Conservation (phyloP, 306 rosid genomes). For the Echinosophora koreensis region DNA sequence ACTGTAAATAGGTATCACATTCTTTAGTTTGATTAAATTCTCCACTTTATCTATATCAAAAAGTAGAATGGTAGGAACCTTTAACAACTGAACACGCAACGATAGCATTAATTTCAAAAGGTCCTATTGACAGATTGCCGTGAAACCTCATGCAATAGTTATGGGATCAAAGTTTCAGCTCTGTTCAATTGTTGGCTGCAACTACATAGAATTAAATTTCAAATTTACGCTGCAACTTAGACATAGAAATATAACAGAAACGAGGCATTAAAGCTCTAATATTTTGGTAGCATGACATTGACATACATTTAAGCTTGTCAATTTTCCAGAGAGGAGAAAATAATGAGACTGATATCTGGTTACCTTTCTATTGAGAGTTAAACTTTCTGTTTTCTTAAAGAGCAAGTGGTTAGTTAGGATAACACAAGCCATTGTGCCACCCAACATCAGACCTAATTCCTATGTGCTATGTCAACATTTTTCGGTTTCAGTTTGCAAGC, state of each 20-base stretch:
- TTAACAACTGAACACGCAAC: slow-evolving; percentile 4
- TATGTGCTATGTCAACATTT: background rate
- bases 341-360: background rate
- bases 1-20: slow-evolving; percentile 22
- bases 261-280: no score
- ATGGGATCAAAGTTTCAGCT: slow-evolving; percentile 2
- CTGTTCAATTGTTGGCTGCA: slow-evolving; percentile 22
- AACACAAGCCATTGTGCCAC: background rate
- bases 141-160: slow-evolving; percentile 1
- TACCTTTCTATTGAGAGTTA: background rate
- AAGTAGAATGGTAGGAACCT: background rate
- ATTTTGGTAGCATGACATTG: background rate
- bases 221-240: slow-evolving; percentile 1
- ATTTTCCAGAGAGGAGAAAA: slow-evolving; percentile 1
- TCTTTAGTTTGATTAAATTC: slow-evolving; percentile 24
- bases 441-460: slow-evolving; percentile 14
- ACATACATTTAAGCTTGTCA: background rate
- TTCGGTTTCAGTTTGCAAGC: background rate
- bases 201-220: slow-evolving; percentile 14
- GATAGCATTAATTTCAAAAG: slow-evolving; percentile 16
- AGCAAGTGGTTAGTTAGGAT: background rate
- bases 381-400: background rate
- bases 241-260: background rate
- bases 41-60: background rate
- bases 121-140: background rate